phyloP scores from a whole-genome alignment of 176 grass and related monocot species.

The Musa beccarii region DNA sequence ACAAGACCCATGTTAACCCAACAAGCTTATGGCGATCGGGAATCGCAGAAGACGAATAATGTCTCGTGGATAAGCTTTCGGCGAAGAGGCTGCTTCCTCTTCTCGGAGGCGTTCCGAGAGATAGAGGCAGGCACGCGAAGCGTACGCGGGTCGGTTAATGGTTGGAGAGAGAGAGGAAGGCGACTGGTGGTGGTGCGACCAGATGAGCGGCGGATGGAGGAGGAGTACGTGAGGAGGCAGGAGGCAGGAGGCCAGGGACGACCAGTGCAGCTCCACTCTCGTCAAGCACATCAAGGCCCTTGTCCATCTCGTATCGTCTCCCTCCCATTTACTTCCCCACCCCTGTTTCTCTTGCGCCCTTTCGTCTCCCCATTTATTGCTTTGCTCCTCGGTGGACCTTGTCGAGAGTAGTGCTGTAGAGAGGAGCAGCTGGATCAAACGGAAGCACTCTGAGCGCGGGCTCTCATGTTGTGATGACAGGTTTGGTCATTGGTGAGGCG shows the following conservation, averaged over 20 bases:
- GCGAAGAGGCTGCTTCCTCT: no score
- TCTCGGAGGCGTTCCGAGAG: no score
- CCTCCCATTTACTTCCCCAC: not conserved
- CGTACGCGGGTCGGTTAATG: no score
- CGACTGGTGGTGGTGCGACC: constrained; percentile 4
- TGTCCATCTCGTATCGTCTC: constrained; percentile 9
- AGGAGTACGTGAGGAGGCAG: constrained; percentile 6
- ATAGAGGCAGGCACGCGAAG: no score
- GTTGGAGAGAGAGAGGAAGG: no score
- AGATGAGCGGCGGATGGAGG: constrained; percentile 3
- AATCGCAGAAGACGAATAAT: no score
- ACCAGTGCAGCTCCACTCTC: constrained; percentile 20
- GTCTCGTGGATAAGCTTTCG: no score
- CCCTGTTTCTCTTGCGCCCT: no score
- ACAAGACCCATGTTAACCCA: no score
- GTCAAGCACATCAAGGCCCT: constrained; percentile 10
- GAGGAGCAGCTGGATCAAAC: not conserved
- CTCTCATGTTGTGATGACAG: not conserved
- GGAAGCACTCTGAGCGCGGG: not conserved
- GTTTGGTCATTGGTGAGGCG: constrained; percentile 20
- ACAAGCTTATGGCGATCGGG: no score
- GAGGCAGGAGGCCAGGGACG: not conserved
- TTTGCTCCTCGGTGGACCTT: not conserved
- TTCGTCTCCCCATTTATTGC: not conserved
- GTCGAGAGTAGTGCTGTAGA: not conserved